phyloP scores from a whole-genome alignment of 2,329 filamentous ascomycete species.

The Tolypocladium tropicale region DNA sequence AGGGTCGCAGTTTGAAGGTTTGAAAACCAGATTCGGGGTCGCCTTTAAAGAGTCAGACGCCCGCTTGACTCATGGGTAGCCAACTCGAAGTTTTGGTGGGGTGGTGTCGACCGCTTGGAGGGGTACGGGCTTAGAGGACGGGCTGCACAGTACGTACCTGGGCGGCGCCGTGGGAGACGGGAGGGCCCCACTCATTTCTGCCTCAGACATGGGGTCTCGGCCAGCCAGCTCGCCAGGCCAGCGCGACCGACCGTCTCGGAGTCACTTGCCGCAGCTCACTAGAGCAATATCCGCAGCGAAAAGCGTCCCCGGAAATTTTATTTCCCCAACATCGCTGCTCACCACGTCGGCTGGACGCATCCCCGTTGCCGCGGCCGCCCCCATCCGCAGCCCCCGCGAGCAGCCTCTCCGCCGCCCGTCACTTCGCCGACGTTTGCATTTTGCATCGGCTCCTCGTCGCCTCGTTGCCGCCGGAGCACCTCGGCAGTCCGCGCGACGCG shows the following conservation, averaged over 20 bases:
- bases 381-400: constrained; percentile 3
- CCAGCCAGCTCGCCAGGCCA: background rate
- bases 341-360: constrained; percentile 13
- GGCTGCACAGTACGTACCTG: no score
- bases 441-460: background rate
- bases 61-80: background rate
- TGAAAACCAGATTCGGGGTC: background rate
- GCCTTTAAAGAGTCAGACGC: background rate
- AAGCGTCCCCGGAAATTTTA: constrained; percentile 15
- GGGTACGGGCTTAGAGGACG: no score
- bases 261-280: constrained; percentile 5
- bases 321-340: constrained; percentile 13
- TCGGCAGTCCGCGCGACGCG: constrained; percentile 1
- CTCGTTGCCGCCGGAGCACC: background rate
- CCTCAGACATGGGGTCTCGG: background rate
- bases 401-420: constrained; percentile 1
- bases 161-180: background rate
- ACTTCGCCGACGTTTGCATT: background rate
- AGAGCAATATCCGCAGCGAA: background rate
- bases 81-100: background rate
- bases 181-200: background rate
- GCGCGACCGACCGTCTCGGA: background rate
- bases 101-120: background rate
- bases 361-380: constrained; percentile 3
- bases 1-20: background rate